Percentiles rank a stretch among this genome's conserved stretches.
Conservation (phyloP, 176 grass and related monocot species). For the Oryza meyeriana region DNA sequence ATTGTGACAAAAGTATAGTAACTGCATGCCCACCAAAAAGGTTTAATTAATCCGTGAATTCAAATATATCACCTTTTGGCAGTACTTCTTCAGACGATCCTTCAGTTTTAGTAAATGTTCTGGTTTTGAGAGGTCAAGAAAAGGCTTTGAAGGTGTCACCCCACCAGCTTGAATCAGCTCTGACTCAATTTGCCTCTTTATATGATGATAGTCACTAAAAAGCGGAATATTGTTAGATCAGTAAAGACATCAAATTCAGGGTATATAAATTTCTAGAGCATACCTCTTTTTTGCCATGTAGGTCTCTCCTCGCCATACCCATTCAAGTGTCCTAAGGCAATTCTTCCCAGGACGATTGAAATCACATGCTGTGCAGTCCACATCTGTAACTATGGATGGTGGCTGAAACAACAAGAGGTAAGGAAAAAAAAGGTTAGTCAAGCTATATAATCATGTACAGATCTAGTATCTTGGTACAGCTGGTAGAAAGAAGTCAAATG, state of each 20-base stretch:
- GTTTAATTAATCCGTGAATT: conserved; percentile 16
- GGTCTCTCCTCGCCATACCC: conserved; percentile 95
- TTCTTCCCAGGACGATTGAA: conserved; percentile 98
- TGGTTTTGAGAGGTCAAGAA: conserved; percentile 87
- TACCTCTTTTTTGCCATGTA: conserved; percentile 95
- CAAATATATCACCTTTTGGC: conserved; percentile 72
- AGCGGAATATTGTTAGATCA: conserved; percentile 16
- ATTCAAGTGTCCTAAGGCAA: conserved; percentile 93
- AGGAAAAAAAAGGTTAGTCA: neutral
- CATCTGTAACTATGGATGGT: conserved; percentile 94
- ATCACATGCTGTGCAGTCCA: conserved; percentile 95
- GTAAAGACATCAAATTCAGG: conserved; percentile 21
- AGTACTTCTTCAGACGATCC: conserved; percentile 95
- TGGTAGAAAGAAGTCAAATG: neutral
- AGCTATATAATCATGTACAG: conserved; percentile 16
- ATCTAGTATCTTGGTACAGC: conserved; percentile 4
- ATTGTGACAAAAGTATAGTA: conserved; percentile 34
- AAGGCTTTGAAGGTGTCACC: conserved; percentile 58
- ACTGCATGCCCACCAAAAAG: conserved; percentile 12
- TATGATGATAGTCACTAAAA: conserved; percentile 95
- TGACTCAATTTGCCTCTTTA: conserved; percentile 98
- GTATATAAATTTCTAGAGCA: conserved; percentile 17
- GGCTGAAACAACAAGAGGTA: conserved; percentile 54
- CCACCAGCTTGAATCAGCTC: conserved; percentile 73
- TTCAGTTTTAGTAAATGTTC: conserved; percentile 89